phyloP scores from a whole-genome alignment of 352 stramenopile genomes.

The Phytophthora constricta region DNA sequence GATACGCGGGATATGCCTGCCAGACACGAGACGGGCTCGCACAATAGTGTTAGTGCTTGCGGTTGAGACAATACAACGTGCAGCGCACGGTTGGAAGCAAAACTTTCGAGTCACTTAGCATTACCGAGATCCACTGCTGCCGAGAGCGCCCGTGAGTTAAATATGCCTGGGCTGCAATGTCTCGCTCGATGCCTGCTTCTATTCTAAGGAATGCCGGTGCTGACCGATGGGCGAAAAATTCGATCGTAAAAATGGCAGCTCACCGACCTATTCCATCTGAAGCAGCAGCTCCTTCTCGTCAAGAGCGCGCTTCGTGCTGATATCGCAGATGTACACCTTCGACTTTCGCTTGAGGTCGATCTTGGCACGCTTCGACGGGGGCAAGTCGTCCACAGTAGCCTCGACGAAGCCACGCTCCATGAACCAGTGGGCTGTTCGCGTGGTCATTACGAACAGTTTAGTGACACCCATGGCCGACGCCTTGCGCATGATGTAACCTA shows the following conservation, averaged over 20 bases:
- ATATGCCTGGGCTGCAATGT: slow-evolving; percentile 28
- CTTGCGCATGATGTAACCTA: slow-evolving; percentile 92
- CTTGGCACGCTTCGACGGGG: slow-evolving; percentile 75
- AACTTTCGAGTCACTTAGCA: slow-evolving; percentile 20
- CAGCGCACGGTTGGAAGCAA: slow-evolving; percentile 6
- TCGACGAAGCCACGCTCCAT: slow-evolving; percentile 96
- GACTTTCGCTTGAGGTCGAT: slow-evolving; percentile 86
- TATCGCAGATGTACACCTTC: slow-evolving; percentile 91
- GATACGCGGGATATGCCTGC: slow-evolving; percentile 70
- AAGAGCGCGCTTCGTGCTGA: slow-evolving; percentile 79
- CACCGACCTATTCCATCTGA: slow-evolving; percentile 50
- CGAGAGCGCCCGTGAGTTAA: slow-evolving; percentile 30
- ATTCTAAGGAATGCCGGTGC: slow-evolving; percentile 32
- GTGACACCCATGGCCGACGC: slow-evolving; percentile 83
- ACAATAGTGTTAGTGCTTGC: slow-evolving; percentile 16
- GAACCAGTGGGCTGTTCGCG: slow-evolving; percentile 98
- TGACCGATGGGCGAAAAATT: slow-evolving; percentile 36
- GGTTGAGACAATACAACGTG: not conserved
- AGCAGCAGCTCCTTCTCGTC: slow-evolving; percentile 88
- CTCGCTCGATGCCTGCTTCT: slow-evolving; percentile 17
- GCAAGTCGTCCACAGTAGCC: slow-evolving; percentile 89
- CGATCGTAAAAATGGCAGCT: slow-evolving; percentile 28
- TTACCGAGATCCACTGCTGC: slow-evolving; percentile 26
- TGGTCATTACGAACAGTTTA: slow-evolving; percentile 98
- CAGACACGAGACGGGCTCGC: slow-evolving; percentile 50